Evolutionary conservation across 768 basidiomycete genomes (phyloP), one percentile per base, ranked within the genome.

Genomic region (Amanita pallidorosea): DNA sequence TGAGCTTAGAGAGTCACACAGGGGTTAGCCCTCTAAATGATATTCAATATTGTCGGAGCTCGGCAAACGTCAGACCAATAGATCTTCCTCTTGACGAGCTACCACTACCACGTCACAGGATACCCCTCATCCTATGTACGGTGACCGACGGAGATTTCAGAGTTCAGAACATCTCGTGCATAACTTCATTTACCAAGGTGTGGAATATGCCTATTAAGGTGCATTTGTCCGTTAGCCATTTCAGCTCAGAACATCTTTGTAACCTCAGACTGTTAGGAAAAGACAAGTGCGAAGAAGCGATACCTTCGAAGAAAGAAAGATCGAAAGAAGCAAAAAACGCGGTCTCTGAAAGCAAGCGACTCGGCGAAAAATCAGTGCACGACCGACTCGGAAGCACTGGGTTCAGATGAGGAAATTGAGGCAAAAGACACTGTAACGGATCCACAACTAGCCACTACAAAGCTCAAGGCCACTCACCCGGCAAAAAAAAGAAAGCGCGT

Each of bases 231-330:
- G 8, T n/a, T 11, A 27, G 7, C 34, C 15, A 22, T 12, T 20
- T 20, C 23, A 31, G 29, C 29, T 43, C 29, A 40, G 18, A n/a
- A 17, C 22, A 7, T 36, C 43, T 25, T 37, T 51, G 45, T 45
- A 45, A 51, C 34, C 7, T 31, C 17, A 45, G 43, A 12, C 12
- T 20, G 11, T 17, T 56, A 81, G 74, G 62, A 62, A 41, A 85
- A 85, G 67, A 86, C 87, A 1, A 82, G 75, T 51, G 83, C 85
- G 1, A 86, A 88, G 63, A 65, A 78, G 57, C 70, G 81, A 53
- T 88, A 91, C 61, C 68, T 88, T 38, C 81, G 77, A 60, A 78
- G 79, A 45, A 91, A 91, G 67, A 79, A 78, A 55, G 72, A 77
- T 46, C 72, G 83, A 50, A 74, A 77, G 61, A 86, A 84, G 65